Evolutionary conservation across 192 early-diverging fungal genomes (phyloP), one percentile per base, ranked within the genome.

Genomic region (Dissophora ornata): DNA sequence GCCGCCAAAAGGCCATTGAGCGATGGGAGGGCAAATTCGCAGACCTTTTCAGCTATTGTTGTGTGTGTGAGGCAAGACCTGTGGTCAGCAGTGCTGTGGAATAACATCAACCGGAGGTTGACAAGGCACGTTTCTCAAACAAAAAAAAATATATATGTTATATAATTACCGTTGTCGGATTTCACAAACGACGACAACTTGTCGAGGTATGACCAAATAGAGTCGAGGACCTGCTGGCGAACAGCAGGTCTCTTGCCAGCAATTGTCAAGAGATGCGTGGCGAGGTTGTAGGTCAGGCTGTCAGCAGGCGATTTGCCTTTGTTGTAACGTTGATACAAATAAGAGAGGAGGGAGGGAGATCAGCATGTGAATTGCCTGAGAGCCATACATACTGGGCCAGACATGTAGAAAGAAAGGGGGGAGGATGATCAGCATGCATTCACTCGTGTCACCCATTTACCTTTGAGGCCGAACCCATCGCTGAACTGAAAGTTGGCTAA

Each of bases 1-100:
- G 87, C 84, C 24, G 84, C 81, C 25, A 84, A 80, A 9, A 85
- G 57, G 12, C 89, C 89, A 36, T 87, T 83, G n/a, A 90, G 57
- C 1, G 87, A 82, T 38, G 89, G 89, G 19, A 90, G 60, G 25
- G 87, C 69, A 51, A 87, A 86, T n/a, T 79, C 82, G 44, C 85
- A 79, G 28, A 82, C 71, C 36, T 74, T 80, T 33, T 81, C 83
- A 15, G 73, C 62, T 73, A 24, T 41, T 53, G n/a, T n/a, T n/a
- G n/a, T 8, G 34, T 19, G 18, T 0, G 12, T 13, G 7, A 18
- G 19, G 13, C 1, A 48, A 24, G n/a, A 24, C 11, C 0, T 58
- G 10, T 28, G 47, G 29, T 19, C 45, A 49, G 30, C 29, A 22
- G 10, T 10, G 47, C 32, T 24, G 3, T 5, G 29, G 24, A 60